These are phyloP conservation scores for Volvox carteri DNA, from an alignment of 163 green algal genomes.

Conservation along the genomic window DNA sequence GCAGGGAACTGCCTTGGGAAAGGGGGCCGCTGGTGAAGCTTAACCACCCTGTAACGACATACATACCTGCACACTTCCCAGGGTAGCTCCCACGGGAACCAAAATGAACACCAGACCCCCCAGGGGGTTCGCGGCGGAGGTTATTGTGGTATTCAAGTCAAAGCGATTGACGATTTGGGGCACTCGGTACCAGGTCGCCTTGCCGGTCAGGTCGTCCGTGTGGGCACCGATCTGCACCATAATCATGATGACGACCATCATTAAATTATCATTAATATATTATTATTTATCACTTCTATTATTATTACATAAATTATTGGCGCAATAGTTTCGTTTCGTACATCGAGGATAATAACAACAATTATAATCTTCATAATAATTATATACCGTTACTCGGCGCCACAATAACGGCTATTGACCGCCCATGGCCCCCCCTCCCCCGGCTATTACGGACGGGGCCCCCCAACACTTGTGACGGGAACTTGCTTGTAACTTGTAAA, in stretches of 20 bases:
- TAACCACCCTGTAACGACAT: no score
- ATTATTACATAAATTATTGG: not conserved
- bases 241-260: not conserved
- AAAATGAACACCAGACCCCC: slow-evolving; percentile 11
- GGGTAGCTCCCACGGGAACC: not conserved
- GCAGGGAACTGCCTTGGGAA: no score
- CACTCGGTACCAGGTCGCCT: not conserved
- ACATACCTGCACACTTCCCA: not conserved
- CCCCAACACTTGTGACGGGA: no score
- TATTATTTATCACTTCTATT: not conserved
- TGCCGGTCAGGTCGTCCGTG: not conserved
- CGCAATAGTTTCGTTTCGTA: no score
- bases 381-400: not conserved
- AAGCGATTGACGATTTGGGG: not conserved
- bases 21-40: no score
- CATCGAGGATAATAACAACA: not conserved
- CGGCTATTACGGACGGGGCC: no score
- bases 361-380: not conserved
- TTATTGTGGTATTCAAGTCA: not conserved
- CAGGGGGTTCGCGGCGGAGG: not conserved
- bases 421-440: no score
- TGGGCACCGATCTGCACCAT: slow-evolving; percentile 4
- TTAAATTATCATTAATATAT: not conserved
- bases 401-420: no score
- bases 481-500: no score